A percentile compares a stretch with the other conserved stretches of the same genome.
Conservation (phyloP, 176 grass and related monocot genomes). For the Carex parvula region DNA sequence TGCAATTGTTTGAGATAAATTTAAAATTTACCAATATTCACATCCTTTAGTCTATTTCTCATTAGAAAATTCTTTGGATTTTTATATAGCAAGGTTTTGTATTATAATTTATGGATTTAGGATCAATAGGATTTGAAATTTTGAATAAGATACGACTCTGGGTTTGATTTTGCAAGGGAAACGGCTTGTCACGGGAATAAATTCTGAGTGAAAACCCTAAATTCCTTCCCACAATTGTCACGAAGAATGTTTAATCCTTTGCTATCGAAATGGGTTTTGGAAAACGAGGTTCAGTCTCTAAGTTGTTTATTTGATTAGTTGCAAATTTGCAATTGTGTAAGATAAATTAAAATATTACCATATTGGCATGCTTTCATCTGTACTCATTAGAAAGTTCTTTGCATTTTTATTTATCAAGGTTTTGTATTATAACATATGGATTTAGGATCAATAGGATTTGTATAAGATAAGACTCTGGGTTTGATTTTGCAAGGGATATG, state of each 20-base stretch:
- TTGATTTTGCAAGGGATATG: neutral
- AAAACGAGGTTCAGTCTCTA: neutral
- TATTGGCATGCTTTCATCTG: neutral
- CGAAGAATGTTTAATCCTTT: neutral
- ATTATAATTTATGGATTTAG: neutral
- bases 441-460: neutral
- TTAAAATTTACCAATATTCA: neutral
- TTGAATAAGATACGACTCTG: neutral
- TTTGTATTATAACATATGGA: neutral
- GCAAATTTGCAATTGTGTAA: neutral
- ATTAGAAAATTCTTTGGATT: neutral
- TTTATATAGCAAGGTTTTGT: neutral
- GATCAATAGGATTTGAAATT: neutral
- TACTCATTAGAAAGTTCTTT: neutral
- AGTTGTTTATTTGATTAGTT: constrained; percentile 6
- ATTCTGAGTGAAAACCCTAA: neutral
- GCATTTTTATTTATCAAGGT: neutral
- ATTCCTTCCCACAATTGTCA: neutral
- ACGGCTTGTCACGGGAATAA: too few species aligned
- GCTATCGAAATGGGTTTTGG: neutral
- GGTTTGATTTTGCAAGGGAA: neutral
- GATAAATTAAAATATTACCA: neutral
- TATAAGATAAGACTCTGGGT: neutral
- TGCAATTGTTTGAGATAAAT: neutral
- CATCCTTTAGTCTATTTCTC: neutral